Evolutionary conservation across 2,329 filamentous ascomycete genomes (phyloP).

Genomic region (Rachicladosporium sp.): DNA sequence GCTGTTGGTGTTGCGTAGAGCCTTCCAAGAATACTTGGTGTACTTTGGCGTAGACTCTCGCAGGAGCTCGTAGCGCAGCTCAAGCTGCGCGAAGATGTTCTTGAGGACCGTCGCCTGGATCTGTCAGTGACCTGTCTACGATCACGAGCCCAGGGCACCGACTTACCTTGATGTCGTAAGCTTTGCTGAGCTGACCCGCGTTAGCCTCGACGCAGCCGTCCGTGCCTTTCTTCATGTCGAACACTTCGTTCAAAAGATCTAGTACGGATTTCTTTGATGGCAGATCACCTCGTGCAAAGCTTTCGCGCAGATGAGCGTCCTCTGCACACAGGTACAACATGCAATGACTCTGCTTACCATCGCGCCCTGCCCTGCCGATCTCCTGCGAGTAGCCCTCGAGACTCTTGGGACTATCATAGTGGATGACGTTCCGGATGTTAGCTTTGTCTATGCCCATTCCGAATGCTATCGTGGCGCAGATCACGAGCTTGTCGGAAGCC

Average conservation of each 20-base stretch:
- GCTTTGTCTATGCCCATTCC: constrained; percentile 49
- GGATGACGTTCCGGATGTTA: constrained; percentile 43
- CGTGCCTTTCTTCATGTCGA: background rate
- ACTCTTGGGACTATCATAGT: constrained; percentile 40
- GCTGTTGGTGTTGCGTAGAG: constrained; percentile 15
- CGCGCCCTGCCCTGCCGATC: constrained; percentile 43
- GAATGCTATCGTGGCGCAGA: constrained; percentile 41
- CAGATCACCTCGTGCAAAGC: constrained; percentile 48
- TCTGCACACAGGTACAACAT: constrained; percentile 46
- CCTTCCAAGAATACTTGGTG: constrained; percentile 41
- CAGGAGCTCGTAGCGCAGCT: constrained; percentile 45
- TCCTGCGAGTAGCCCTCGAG: constrained; percentile 48
- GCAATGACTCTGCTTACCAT: constrained; percentile 42
- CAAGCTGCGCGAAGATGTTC: constrained; percentile 49
- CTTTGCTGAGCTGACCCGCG: constrained; percentile 33
- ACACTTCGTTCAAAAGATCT: too few relatives aligned
- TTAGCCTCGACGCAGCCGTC: constrained; percentile 30
- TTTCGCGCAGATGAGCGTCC: constrained; percentile 47
- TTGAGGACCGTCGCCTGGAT: constrained; percentile 29
- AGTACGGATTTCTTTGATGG: constrained; percentile 40
- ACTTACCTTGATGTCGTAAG: constrained; percentile 41
- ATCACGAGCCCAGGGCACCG: background rate
- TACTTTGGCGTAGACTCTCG: constrained; percentile 48
- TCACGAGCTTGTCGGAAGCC: constrained; percentile 30
- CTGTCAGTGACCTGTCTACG: background rate